Evolutionary conservation across 2,329 filamentous ascomycete genomes (phyloP), one percentile per base, ranked within the genome.

Genomic region (Macroventuria anomochaeta): DNA sequence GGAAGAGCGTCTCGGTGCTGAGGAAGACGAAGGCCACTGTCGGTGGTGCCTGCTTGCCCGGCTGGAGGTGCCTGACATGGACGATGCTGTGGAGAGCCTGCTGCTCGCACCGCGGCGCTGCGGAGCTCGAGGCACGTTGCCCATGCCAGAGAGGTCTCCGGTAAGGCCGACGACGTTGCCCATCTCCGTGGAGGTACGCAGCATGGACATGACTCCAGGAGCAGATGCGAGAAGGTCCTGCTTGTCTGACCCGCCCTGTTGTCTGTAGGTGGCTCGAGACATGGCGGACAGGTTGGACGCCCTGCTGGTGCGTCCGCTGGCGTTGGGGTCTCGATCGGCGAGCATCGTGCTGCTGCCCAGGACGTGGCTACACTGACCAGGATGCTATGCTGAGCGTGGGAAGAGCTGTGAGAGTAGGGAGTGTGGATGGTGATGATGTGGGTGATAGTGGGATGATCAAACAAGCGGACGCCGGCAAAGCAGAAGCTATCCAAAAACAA

Each of bases 171-270:
- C 76, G 40, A 81, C 68, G 55, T 80, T 76, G 43, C 79, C 78
- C 41, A 79, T 75, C 61, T 81, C 79, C 1, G 77, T 81, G 7
- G 76, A 76, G 10, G 78, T 81, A 53, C 77, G 76, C 49, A 81
- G 76, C 79, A 81, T 81, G 57, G 76, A 79, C 67, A 78, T 70
- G 55, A 81, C 74, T 33, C 76, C 77, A 21, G 76, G 75, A 4
- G 51, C 55, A 50, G 72, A 70, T 46, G 67, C 70, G 43, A 67
- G 68, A 55, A 63, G 68, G 57, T 72, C 67, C 25, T 69, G 64
- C 53, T 52, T 71, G 46, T 38, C 64, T 51, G 52, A 64, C 57
- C 60, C 66, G 53, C 57, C 60, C 49, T 55, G 57, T 13, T 60
- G 54, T 57, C 69, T 69, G 53, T 70, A 63, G 41, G 69, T 66